phyloP scores from a whole-genome alignment of 345 rosid species.

The Boechera retrofracta region DNA sequence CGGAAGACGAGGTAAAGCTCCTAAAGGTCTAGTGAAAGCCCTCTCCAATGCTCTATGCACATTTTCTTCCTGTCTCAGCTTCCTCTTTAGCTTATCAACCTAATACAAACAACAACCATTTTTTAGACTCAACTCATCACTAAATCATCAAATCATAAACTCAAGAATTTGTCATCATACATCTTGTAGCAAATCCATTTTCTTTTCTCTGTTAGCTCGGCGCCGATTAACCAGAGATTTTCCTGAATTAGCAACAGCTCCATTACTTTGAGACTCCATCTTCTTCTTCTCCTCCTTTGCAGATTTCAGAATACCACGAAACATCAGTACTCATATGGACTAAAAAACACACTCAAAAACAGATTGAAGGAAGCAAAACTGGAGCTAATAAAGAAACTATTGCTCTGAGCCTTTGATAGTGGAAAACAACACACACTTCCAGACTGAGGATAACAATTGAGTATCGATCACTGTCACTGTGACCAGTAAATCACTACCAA shows the following conservation, averaged over 20 bases:
- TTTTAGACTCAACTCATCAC: neutral
- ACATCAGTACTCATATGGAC: slow-evolving; percentile 32
- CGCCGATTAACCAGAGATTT: slow-evolving; percentile 62
- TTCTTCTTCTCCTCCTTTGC: slow-evolving; percentile 51
- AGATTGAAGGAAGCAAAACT: slow-evolving; percentile 21
- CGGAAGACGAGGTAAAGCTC: slow-evolving; percentile 96
- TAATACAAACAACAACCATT: slow-evolving; percentile 35
- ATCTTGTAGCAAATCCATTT: slow-evolving; percentile 82
- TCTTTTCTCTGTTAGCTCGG: slow-evolving; percentile 73
- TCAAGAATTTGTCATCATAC: slow-evolving; percentile 48
- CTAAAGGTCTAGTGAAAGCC: slow-evolving; percentile 91
- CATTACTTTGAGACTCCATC: slow-evolving; percentile 62
- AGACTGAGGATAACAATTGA: slow-evolving; percentile 60
- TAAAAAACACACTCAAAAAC: neutral
- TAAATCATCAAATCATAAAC: neutral
- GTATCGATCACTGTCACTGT: slow-evolving; percentile 39
- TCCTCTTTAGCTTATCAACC: slow-evolving; percentile 96
- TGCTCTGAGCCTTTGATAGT: slow-evolving; percentile 59
- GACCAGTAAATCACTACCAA: slow-evolving; percentile 38
- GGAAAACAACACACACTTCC: slow-evolving; percentile 51
- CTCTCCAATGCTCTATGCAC: slow-evolving; percentile 96
- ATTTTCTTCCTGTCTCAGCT: slow-evolving; percentile 95
- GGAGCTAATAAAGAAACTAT: slow-evolving; percentile 46
- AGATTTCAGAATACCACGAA: slow-evolving; percentile 43
- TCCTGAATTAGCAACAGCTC: slow-evolving; percentile 42